These are phyloP conservation scores for Ceratocystis lukuohia DNA, from an alignment of 2,329 filamentous ascomycete species.

Conservation along the genomic window DNA sequence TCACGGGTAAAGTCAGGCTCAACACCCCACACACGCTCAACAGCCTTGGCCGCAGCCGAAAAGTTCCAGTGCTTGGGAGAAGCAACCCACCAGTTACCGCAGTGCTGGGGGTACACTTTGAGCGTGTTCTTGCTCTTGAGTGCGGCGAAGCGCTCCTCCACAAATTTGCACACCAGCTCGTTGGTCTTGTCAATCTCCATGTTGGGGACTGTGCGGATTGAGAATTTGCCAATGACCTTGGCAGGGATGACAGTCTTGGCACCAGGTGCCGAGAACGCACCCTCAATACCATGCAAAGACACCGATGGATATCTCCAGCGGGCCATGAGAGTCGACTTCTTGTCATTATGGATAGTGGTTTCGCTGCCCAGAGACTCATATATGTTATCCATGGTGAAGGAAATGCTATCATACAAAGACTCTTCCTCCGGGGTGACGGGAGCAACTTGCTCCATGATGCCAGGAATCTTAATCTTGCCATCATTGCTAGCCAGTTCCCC, in stretches of 20 bases:
- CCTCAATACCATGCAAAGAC: conserved; percentile 88
- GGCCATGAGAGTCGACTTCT: conserved; percentile 86
- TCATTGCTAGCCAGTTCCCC: conserved; percentile 73
- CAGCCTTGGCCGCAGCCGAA: conserved; percentile 84
- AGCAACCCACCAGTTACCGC: conserved; percentile 97
- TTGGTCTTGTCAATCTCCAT: conserved; percentile 93
- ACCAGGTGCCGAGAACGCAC: conserved; percentile 81
- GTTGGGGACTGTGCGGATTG: conserved; percentile 89
- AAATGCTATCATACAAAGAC: conserved; percentile 73
- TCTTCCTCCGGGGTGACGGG: conserved; percentile 78
- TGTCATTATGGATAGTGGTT: conserved; percentile 76
- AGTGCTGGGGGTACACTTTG: conserved; percentile 70
- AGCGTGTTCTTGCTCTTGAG: conserved; percentile 85
- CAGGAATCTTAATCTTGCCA: conserved; percentile 89
- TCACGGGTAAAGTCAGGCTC: conserved; percentile 92
- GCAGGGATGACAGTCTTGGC: conserved; percentile 98
- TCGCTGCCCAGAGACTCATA: conserved; percentile 81
- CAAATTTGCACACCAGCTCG: conserved; percentile 66
- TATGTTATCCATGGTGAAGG: conserved; percentile 92
- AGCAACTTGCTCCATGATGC: conserved; percentile 84
- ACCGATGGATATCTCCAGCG: conserved; percentile 92
- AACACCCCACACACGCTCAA: conserved; percentile 85
- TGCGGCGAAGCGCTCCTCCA: conserved; percentile 74
- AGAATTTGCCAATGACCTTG: conserved; percentile 97
- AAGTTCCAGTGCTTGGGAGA: conserved; percentile 99